Base-by-base conservation (phyloP, 1,284 basidiomycete species). In the Pseudozyma flocculosa region DNA sequence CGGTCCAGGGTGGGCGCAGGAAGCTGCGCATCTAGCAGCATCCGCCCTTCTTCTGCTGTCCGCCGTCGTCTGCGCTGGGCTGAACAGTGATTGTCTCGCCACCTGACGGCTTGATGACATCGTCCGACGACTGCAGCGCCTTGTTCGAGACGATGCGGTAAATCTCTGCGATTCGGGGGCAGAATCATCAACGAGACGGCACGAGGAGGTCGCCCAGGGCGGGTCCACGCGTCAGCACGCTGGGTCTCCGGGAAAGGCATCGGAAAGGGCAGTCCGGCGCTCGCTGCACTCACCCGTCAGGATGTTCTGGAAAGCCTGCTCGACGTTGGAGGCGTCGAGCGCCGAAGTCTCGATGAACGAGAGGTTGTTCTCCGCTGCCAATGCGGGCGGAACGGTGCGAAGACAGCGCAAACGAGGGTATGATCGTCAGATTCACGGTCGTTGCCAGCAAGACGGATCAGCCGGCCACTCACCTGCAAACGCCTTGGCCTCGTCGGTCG, bases 251-350 rank as follows among this genome's bases (percentile, higher is more conserved):
- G 29, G 30, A 17, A 24, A 13, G 2, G 14, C 43, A 21, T 11
- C 19, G 18, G n/a, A n/a, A n/a, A n/a, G n/a, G n/a, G n/a, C n/a
- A n/a, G n/a, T n/a, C n/a, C n/a, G n/a, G n/a, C n/a, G n/a, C n/a
- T n/a, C n/a, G n/a, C n/a, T n/a, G n/a, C n/a, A 80, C 85, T 61
- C 51, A 92, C 92, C 92, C 49, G 90, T 89, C 58, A 98, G 84
- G 78, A 96, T 97, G 72, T 87, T 93, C 81, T 97, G 92, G 87
- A 98, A 98, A 48, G 94, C 77, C 64, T 75, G 72, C 53, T 97
- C 94, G 80, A 98, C 95, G 81, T 97, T 97, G 48, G 90, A 92
- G 69, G 93, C 92, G 85, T 98, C 94, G 84, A 98, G 87, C 79
- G 95, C 94, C 72, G 95, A 98, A 59, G 94, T 98, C 84, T 98